These are phyloP conservation scores for Cicer pinnatifidum DNA, from an alignment of 306 rosid genomes.

Conservation along the genomic window DNA sequence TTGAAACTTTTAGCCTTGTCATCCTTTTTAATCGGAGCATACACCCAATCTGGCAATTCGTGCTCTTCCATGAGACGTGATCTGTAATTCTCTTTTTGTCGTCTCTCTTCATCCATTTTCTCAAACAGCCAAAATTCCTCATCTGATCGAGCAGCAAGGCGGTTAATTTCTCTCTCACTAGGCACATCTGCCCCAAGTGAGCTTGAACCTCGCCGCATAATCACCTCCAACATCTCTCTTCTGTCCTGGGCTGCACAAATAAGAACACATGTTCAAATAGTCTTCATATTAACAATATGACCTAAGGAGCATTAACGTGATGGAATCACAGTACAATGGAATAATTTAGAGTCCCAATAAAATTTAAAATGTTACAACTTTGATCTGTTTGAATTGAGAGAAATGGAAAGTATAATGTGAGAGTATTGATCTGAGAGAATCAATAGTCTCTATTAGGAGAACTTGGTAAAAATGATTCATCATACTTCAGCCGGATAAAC, in stretches of 20 bases:
- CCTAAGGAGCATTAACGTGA: slow-evolving; percentile 17
- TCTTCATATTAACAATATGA: slow-evolving; percentile 16
- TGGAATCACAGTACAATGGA: neutral
- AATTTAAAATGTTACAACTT: slow-evolving; percentile 26
- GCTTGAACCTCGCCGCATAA: slow-evolving; percentile 96
- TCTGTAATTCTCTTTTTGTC: slow-evolving; percentile 91
- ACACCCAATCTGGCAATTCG: slow-evolving; percentile 98
- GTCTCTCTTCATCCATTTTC: slow-evolving; percentile 97
- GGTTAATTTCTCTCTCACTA: slow-evolving; percentile 98
- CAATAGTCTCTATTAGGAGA: slow-evolving; percentile 10
- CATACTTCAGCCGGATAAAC: slow-evolving; percentile 3
- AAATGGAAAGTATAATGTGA: neutral
- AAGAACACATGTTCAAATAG: slow-evolving; percentile 30
- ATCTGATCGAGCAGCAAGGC: slow-evolving; percentile 95
- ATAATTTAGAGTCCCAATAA: neutral
- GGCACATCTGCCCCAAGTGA: slow-evolving; percentile 97
- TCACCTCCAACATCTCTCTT: slow-evolving; percentile 95
- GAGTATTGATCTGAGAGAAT: neutral
- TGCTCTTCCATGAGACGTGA: slow-evolving; percentile 96
- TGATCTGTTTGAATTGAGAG: slow-evolving; percentile 15
- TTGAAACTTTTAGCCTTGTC: slow-evolving; percentile 56
- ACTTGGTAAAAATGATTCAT: slow-evolving; percentile 9
- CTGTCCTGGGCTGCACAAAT: slow-evolving; percentile 94
- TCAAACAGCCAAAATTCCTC: slow-evolving; percentile 96
- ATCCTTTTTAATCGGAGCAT: slow-evolving; percentile 66